A percentile compares a stretch with the other conserved stretches of the same genome.
Evolutionary conservation across 345 rosid species (phyloP).

Genomic region (Jatropha curcas): DNA sequence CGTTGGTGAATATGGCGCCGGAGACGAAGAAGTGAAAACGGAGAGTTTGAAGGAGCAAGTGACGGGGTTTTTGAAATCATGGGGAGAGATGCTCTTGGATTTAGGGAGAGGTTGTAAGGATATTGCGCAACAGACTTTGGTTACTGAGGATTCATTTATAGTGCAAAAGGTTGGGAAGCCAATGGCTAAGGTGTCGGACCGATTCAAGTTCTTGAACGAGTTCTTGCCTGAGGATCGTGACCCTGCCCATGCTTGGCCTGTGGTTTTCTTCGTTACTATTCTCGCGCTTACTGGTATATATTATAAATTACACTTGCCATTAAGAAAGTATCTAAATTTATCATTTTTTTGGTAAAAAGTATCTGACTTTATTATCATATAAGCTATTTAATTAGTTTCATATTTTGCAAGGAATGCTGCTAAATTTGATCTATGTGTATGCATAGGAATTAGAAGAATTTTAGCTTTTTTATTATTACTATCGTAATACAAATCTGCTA

Average conservation of each 20-base stretch:
- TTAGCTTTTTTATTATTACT: not conserved
- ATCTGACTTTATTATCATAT: no score
- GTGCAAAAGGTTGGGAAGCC: constrained; percentile 73
- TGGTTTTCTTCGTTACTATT: constrained; percentile 61
- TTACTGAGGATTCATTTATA: constrained; percentile 68
- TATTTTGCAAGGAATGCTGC: not conserved
- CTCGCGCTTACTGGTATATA: constrained; percentile 90
- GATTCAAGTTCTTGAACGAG: constrained; percentile 75
- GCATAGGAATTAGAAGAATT: not conserved
- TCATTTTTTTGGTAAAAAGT: not conserved
- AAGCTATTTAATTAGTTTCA: not conserved
- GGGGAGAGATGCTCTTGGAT: constrained; percentile 88
- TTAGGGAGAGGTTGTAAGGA: constrained; percentile 76
- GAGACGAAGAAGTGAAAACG: constrained; percentile 29
- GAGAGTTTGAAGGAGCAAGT: constrained; percentile 73
- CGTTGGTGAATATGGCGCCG: constrained; percentile 15
- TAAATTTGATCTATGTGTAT: not conserved
- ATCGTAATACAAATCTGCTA: not conserved
- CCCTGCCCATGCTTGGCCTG: constrained; percentile 85
- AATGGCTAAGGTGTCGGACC: constrained; percentile 53
- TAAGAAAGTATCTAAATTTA: not conserved
- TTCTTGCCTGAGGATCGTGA: constrained; percentile 97
- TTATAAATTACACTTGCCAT: no score
- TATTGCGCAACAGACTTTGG: constrained; percentile 60
- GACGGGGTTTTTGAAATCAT: constrained; percentile 72